Evolutionary conservation across 2,329 filamentous ascomycete species (phyloP).

Genomic region (Pseudonectria buxi): DNA sequence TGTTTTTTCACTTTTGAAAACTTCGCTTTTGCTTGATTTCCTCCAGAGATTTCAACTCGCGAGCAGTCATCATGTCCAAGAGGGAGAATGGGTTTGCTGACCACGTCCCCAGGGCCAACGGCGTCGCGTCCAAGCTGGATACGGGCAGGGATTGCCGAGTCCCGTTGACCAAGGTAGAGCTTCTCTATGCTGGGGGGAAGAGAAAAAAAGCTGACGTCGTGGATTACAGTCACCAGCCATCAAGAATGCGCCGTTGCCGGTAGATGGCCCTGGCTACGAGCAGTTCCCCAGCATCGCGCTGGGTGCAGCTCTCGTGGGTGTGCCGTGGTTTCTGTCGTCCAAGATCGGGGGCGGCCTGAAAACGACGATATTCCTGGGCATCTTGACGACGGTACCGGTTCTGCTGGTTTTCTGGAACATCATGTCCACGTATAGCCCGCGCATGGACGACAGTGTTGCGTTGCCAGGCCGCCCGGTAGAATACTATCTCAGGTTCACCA

Average conservation of each 20-base stretch:
- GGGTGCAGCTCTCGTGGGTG: constrained; percentile 55
- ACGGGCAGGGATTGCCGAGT: constrained; percentile 14
- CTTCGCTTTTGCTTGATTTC: no score
- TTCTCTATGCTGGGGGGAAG: no score
- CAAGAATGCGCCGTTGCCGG: constrained; percentile 84
- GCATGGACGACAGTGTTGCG: constrained; percentile 82
- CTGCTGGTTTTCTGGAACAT: constrained; percentile 74
- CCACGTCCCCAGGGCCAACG: constrained; percentile 4
- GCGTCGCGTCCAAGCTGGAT: constrained; percentile 3
- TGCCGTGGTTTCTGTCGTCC: constrained; percentile 73
- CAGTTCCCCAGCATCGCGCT: constrained; percentile 77
- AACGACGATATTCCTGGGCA: constrained; percentile 71
- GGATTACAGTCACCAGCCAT: constrained; percentile 70
- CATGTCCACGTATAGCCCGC: constrained; percentile 69
- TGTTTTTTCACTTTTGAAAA: no score
- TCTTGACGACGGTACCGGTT: constrained; percentile 71
- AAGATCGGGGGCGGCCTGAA: constrained; percentile 80
- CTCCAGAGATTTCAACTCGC: no score
- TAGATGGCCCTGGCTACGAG: constrained; percentile 73
- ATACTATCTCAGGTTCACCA: constrained; percentile 76
- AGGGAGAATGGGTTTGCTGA: no score
- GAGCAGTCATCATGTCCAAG: no score
- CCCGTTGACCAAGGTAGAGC: constrained; percentile 10
- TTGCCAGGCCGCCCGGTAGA: constrained; percentile 79
- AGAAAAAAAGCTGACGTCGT: constrained; percentile 1